Evolutionary conservation across 768 basidiomycete species (phyloP).

Genomic region (Termitomyces sp.): DNA sequence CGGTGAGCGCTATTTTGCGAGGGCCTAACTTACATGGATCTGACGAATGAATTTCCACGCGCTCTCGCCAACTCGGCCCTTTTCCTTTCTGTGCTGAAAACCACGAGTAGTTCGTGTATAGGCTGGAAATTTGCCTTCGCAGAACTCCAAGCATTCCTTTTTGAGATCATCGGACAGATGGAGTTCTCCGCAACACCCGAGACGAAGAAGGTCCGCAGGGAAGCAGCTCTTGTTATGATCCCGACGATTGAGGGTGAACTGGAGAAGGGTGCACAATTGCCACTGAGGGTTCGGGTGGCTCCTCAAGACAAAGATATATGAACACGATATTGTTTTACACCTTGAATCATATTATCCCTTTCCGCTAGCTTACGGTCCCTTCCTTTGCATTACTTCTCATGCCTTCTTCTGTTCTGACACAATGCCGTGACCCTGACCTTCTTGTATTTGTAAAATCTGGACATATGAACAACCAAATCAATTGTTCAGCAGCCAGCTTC

Average conservation of each 20-base stretch:
- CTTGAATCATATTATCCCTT: neutral
- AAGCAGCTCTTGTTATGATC: constrained; percentile 37
- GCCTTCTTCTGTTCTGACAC: neutral
- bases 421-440: neutral
- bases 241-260: constrained; percentile 39
- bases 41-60: neutral
- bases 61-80: neutral
- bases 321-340: neutral
- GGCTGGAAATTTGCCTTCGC: constrained; percentile 40
- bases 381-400: neutral
- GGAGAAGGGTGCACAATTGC: constrained; percentile 39
- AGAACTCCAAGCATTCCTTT: constrained; percentile 59
- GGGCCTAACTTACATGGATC: neutral
- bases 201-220: constrained; percentile 31
- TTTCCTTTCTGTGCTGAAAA: neutral
- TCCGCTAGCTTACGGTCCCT: neutral
- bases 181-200: constrained; percentile 43
- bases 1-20: constrained; percentile 18
- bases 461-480: neutral
- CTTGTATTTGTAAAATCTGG: neutral
- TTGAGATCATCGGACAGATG: constrained; percentile 51
- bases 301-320: constrained; percentile 18
- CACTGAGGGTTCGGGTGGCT: constrained; percentile 33
- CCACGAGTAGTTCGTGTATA: constrained; percentile 25
- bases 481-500: too few species aligned